Percentiles rank a stretch among this genome's conserved stretches.
These are phyloP conservation scores for Cryptococcus sp. DNA, from an alignment of 1,284 basidiomycete genomes.

Conservation along the genomic window DNA sequence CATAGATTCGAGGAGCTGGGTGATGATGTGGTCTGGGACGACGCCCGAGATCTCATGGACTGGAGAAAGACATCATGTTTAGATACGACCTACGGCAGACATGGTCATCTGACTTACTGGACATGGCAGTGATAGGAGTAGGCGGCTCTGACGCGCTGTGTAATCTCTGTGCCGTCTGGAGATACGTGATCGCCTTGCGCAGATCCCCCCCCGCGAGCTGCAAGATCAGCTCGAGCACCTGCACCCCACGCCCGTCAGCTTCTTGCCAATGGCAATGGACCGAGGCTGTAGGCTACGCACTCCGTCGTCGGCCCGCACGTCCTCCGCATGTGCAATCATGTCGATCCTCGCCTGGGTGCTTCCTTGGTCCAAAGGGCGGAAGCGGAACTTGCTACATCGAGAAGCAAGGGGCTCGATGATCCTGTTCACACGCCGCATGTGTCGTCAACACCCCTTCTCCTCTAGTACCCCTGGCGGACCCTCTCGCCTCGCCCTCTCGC, in stretches of 20 bases:
- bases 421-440: constrained; percentile 55
- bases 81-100: no score
- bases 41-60: constrained; percentile 98
- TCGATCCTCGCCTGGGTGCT: constrained; percentile 74
- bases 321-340: constrained; percentile 67
- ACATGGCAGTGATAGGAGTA: constrained; percentile 63
- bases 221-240: constrained; percentile 49
- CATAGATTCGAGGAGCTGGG: constrained; percentile 65
- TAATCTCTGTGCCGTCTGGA: constrained; percentile 90
- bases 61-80: constrained; percentile 11
- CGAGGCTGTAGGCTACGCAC: constrained; percentile 30
- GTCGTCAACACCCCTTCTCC: not conserved
- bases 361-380: constrained; percentile 79
- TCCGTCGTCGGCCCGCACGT: constrained; percentile 52
- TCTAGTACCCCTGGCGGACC: no score
- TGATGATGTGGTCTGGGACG: constrained; percentile 73
- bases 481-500: not conserved
- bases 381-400: constrained; percentile 98
- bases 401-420: constrained; percentile 98
- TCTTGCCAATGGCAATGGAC: not conserved
- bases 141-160: constrained; percentile 66
- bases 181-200: constrained; percentile 95
- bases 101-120: constrained; percentile 37
- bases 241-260: not conserved
- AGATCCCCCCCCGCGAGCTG: constrained; percentile 80